Evolutionary conservation across 1,139 yeast species (phyloP), one percentile per base, ranked within the genome.

Genomic region (Blastobotrys niveus): DNA sequence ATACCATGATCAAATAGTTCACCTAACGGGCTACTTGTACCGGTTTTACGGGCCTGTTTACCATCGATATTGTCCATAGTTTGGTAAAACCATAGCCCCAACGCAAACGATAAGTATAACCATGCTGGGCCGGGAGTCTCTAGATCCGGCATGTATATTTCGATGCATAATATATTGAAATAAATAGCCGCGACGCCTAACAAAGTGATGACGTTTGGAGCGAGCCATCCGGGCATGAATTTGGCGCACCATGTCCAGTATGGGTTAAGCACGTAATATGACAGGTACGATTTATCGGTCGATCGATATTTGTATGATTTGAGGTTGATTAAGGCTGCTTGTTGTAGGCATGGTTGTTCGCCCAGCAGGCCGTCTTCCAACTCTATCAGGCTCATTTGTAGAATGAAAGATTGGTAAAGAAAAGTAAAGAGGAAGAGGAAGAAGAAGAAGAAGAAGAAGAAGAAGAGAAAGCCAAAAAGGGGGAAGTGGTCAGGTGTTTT

Each of bases 31-130:
- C 89, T 85, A 48, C 81, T 73, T 57, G 82, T 84, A 26, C 84
- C 84, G 0, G 91, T 83, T 56, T 77, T 63, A 54, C 93, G 72
- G 14, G 93, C 93, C 62, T 83, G 93, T 55, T 82, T 79, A 9
- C 93, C 93, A 60, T 83, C 93, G 58, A 88, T 80, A 27, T 87
- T 87, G 64, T 83, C 93, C 68, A 83, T 81, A 1, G 93, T 83
- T 59, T 83, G 91, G 64, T 83, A 83, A 75, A 82, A 76, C 61
- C 82, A 79, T 50, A 83, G 70, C 2, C 86, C 82, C 54, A 78
- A 67, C 2, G 85, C 89, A 59, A 80, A 79, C 55, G 79, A 71
- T 52, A 74, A 71, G 61, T 82, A 82, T 46, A 80, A 71, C 86
- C 85, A 79, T 36, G 72, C 57, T n/a, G 91, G 89, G 34, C 75